Percentiles rank a stretch among this genome's conserved stretches.
These are phyloP conservation scores for Balansia obtecta DNA, from an alignment of 2,329 filamentous ascomycete species.

Conservation along the genomic window DNA sequence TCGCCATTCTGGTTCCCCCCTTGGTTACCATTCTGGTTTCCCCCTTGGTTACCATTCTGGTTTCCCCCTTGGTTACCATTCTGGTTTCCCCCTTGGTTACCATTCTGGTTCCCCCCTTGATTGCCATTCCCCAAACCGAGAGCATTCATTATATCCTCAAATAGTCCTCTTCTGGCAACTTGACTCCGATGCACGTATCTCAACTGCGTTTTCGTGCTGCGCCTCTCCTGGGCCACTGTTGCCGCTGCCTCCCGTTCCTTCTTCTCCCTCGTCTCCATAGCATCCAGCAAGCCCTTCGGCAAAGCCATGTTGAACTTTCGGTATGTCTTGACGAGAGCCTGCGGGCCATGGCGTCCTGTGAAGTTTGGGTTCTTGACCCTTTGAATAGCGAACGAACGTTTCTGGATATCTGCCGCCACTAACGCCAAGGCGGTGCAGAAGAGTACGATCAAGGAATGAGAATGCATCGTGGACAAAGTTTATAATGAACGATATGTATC, in stretches of 20 bases:
- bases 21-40: too few relatives aligned
- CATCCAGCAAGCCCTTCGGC: slow-evolving; percentile 28
- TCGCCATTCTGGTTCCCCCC: too few relatives aligned
- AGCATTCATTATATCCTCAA: background rate
- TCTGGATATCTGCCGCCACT: slow-evolving; percentile 29
- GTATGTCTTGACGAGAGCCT: slow-evolving; percentile 52
- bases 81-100: too few relatives aligned
- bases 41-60: too few relatives aligned
- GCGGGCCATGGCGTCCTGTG: slow-evolving; percentile 41
- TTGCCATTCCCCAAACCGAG: background rate
- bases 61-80: too few relatives aligned
- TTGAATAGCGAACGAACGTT: slow-evolving; percentile 50
- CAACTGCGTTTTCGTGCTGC: background rate
- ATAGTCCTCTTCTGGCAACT: background rate
- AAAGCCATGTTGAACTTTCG: slow-evolving; percentile 51
- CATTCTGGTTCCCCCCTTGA: too few relatives aligned
- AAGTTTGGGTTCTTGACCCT: slow-evolving; percentile 44
- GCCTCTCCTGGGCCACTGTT: background rate
- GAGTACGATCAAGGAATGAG: slow-evolving; percentile 9
- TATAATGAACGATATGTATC: background rate
- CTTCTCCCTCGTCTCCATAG: slow-evolving; percentile 15
- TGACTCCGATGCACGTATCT: background rate
- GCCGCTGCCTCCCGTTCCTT: background rate
- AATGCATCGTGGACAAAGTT: slow-evolving; percentile 7
- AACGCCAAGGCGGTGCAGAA: slow-evolving; percentile 35